Base-by-base conservation (phyloP, 805 yeast genomes). In the Ogataea chonburiensis region DNA sequence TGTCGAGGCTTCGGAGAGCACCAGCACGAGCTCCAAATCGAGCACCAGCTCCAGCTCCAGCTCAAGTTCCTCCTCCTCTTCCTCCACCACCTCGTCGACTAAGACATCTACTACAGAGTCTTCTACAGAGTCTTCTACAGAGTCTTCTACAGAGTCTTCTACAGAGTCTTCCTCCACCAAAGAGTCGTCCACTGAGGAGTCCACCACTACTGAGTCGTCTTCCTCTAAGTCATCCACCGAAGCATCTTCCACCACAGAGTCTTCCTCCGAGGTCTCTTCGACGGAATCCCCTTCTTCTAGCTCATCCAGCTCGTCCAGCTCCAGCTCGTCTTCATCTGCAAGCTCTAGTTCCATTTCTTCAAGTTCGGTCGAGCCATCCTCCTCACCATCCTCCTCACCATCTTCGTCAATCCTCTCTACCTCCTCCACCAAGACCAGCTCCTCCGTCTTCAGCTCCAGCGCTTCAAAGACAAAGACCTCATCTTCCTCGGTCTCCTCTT, bases 1-100 rank as follows among this genome's bases (percentile, higher is more conserved):
- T 43, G 69, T 64, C 47, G 68, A 71, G 40, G 70, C 66, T 33
- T 42, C 55, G 15, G 58, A 65, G 21, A 51, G 46, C 23, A 54
- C 44, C 17, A 17, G 44, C 21, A 35, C 41, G 31, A 48, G 47
- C 27, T 20, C 9, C 29, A 7, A 7, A 7, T 7, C 9, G 9
- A 10, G 7, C 10, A 7, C 22, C 10, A 7, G 47, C 27, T 21
- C 46, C 18, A 41, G 58, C 25, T 10, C 40, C 26, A 31, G 44
- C 11, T 27, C 39, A 22, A 11, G 45, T 67, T 9, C 26, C 58
- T 8, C 34, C 61, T 11, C 47, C 70, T 38, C 68, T 13, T 31
- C 66, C 14, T 37, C 64, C 7, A 34, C 66, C 15, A 34, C 64
- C 6, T 36, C 67, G 8, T 25, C 28, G n/a, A 12, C 28, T 5